Conservation (phyloP, 495 filamentous ascomycete genomes). For the Physcia stellaris region DNA sequence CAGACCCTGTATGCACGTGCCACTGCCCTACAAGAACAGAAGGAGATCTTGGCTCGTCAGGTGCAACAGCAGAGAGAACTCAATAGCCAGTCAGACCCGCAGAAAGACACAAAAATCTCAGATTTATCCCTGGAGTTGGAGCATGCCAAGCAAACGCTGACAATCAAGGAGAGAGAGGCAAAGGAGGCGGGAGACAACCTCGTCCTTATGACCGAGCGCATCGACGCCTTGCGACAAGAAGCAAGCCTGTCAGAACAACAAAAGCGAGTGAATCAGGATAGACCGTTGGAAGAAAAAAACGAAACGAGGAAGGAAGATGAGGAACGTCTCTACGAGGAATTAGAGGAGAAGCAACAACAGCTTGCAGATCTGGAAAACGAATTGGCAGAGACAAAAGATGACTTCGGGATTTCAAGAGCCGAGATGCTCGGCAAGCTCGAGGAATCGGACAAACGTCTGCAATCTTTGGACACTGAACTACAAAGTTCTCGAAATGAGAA, state of each 20-base stretch:
- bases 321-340: conserved; percentile 31
- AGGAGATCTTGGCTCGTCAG: conserved; percentile 69
- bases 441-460: conserved; percentile 15
- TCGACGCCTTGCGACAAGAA: conserved; percentile 31
- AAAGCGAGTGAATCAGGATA: conserved; percentile 17
- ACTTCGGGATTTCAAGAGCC: conserved; percentile 13
- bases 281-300: conserved; percentile 35
- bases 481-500: conserved; percentile 23
- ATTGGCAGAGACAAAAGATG: conserved; percentile 26
- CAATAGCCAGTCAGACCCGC: conserved; percentile 50
- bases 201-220: conserved; percentile 28
- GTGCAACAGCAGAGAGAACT: conserved; percentile 87
- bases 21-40: conserved; percentile 60
- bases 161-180: conserved; percentile 17
- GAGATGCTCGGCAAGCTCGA: conserved; percentile 23
- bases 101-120: conserved; percentile 40
- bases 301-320: conserved; percentile 39
- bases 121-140: conserved; percentile 36
- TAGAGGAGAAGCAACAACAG: conserved; percentile 30
- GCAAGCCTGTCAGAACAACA: conserved; percentile 19
- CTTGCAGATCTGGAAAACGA: conserved; percentile 33
- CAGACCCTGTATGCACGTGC: conserved; percentile 51
- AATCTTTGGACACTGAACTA: conserved; percentile 1
- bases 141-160: conserved; percentile 26
- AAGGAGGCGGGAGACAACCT: conserved; percentile 30